A percentile compares a stretch with the other conserved stretches of the same genome.
These are phyloP conservation scores for Colletotrichum sp. DNA, from an alignment of 2,329 filamentous ascomycete genomes.

Conservation along the genomic window DNA sequence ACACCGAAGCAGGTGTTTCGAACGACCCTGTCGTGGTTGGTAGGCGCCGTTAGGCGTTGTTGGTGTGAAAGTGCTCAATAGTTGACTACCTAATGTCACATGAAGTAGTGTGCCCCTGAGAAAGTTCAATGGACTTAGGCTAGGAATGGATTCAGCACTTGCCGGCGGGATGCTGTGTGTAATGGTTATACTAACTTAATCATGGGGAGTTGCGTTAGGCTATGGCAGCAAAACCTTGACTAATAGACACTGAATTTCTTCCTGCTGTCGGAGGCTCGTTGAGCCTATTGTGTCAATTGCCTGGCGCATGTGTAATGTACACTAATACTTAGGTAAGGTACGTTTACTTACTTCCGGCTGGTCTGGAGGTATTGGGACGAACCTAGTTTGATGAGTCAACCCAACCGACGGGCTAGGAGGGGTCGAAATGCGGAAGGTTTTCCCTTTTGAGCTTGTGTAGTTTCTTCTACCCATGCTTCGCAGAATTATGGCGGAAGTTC, in stretches of 20 bases:
- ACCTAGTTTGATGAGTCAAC: background rate
- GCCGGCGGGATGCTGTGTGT: background rate
- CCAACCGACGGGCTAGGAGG: background rate
- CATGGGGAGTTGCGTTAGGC: background rate
- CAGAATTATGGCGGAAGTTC: background rate
- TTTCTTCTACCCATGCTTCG: background rate
- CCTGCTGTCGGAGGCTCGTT: background rate
- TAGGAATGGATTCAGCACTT: background rate
- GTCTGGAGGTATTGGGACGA: background rate
- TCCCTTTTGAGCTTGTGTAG: background rate
- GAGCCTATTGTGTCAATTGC: background rate
- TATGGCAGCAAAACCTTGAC: background rate
- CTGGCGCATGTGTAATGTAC: background rate
- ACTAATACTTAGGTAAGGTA: background rate
- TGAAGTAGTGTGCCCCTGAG: background rate
- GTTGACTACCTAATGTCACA: background rate
- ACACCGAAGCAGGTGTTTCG: background rate
- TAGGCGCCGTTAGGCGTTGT: background rate
- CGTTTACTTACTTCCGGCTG: background rate
- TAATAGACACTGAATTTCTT: background rate
- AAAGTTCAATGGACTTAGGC: background rate
- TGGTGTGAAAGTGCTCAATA: background rate
- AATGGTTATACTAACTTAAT: background rate
- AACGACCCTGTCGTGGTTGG: background rate
- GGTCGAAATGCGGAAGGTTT: background rate